A percentile compares a stretch with the other conserved stretches of the same genome.
Evolutionary conservation across 2,329 filamentous ascomycete species (phyloP).

Genomic region (Moelleriella libera): DNA sequence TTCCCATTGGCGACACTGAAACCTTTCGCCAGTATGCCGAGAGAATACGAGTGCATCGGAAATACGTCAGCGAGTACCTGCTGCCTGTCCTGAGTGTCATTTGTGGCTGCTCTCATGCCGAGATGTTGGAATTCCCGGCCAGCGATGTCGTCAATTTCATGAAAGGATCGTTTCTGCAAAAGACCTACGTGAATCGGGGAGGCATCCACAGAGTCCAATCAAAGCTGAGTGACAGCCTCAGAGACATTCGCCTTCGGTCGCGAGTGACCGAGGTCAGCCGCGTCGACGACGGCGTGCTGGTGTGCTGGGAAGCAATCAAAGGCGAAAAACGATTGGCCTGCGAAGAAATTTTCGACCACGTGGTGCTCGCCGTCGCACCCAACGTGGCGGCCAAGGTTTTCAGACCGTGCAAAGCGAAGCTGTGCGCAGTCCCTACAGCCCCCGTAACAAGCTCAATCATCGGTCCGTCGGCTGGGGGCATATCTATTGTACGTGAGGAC

Average conservation of each 20-base stretch:
- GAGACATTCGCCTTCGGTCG: conserved; percentile 23
- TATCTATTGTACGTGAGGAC: conserved; percentile 3
- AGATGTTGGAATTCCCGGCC: conserved; percentile 36
- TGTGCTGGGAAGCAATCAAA: conserved; percentile 18
- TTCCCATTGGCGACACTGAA: background rate
- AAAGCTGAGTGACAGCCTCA: conserved; percentile 24
- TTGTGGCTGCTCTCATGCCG: conserved; percentile 37
- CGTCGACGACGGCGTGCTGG: conserved; percentile 8
- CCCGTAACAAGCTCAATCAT: conserved; percentile 33
- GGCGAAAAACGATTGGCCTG: conserved; percentile 3
- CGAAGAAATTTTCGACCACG: conserved; percentile 31
- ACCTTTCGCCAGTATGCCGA: conserved; percentile 21
- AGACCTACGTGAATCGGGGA: conserved; percentile 34
- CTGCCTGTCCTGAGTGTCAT: conserved; percentile 40
- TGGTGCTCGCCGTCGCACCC: conserved; percentile 40
- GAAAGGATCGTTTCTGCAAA: conserved; percentile 26
- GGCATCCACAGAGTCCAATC: conserved; percentile 35
- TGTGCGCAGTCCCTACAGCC: conserved; percentile 31
- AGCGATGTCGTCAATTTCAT: conserved; percentile 38
- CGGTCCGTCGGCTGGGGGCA: conserved; percentile 4
- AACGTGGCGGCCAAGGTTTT: conserved; percentile 36
- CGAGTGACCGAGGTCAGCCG: conserved; percentile 21
- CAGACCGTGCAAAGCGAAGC: conserved; percentile 19
- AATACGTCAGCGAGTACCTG: conserved; percentile 33
- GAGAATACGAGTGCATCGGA: conserved; percentile 33